Base-by-base conservation (phyloP, 2,329 filamentous ascomycete genomes). In the Claviceps capensis region DNA sequence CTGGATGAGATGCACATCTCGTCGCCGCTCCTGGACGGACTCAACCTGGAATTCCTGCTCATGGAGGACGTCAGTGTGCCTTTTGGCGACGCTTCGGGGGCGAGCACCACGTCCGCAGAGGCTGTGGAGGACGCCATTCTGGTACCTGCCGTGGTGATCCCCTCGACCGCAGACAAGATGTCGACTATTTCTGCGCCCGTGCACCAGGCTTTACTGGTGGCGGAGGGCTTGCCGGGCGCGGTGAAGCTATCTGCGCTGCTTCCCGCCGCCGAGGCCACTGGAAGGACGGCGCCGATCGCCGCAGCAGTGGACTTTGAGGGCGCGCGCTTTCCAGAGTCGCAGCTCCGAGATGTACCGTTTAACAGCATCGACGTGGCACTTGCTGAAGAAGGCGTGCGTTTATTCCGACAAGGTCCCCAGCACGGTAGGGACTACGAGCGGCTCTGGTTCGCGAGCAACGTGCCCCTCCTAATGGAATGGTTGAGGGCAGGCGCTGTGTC, bases 141-240 rank as follows among this genome's bases (percentile, higher is more conserved):
- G n/a, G 83, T 88, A 17, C 89, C 89, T 2, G 76, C 75, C 0
- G 76, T 95, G 37, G 81, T 86, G 19, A 85, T 87, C 43, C 79
- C 79, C 5, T 82, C 84, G 14, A 75, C 74, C 54, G 79, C 78
- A 16, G 82, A 82, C 8, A 74, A 81, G 55, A 76, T 81, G 52
- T 81, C 82, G 13, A 77, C 82, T 16, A 74, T 93, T 43, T 80
- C 82, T 6, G 88, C 88, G 45, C 90, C 91, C 0, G 88, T 96
- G 1, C 91, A 97, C 63, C 86, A 83, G 62, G 81, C 84, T 1
- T 68, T 96, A 16, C 60, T 96, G 9, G 77, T 95, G 8, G 82
- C 81, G 0, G 77, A 86, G 48, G 89, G 88, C 0, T 69, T 95
- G 2, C 70, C 78, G 50, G 88, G 85, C 7, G 79, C 85, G 1